Percentiles rank a stretch among this genome's conserved stretches.
Evolutionary conservation across 179 eudicot genomes (phyloP).

Genomic region (Spergularia azorica): DNA sequence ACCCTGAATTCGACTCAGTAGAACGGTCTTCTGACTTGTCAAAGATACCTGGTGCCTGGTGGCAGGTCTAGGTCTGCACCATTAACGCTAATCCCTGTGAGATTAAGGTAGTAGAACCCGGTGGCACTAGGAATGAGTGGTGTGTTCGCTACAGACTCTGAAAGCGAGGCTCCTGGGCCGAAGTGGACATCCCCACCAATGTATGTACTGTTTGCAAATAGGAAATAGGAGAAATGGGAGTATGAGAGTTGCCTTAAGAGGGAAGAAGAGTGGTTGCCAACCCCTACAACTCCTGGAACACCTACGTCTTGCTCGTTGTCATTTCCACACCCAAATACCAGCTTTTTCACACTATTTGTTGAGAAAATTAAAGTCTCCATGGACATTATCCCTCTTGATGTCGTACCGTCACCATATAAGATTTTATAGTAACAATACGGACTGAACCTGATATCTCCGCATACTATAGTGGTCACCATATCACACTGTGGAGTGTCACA

Average conservation of each 20-base stretch:
- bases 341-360: conserved; percentile 2
- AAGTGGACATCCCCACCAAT: conserved; percentile 30
- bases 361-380: conserved; percentile 24
- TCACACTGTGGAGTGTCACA: conserved; percentile 16
- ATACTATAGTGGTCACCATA: conserved; percentile 23
- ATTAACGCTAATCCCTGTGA: conserved; percentile 30
- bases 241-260: conserved; percentile 23
- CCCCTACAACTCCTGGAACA: conserved; percentile 33
- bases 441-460: conserved; percentile 6
- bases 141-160: conserved; percentile 30
- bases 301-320: conserved; percentile 20
- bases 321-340: conserved; percentile 35
- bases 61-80: conserved; percentile 30
- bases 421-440: conserved; percentile 23
- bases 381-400: conserved; percentile 25
- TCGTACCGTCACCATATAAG: conserved; percentile 14
- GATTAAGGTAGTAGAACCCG: conserved; percentile 30
- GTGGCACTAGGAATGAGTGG: conserved; percentile 19
- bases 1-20: conserved; percentile 11
- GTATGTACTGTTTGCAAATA: conserved; percentile 29
- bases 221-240: conserved; percentile 30
- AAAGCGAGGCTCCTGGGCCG: conserved; percentile 24
- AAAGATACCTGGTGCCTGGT: conserved; percentile 23
- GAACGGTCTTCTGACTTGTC: conserved; percentile 3
- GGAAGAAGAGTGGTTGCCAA: conserved; percentile 25